Evolutionary conservation across 139 green algal species (phyloP).

Genomic region (Chlamydomonas eustigma): DNA sequence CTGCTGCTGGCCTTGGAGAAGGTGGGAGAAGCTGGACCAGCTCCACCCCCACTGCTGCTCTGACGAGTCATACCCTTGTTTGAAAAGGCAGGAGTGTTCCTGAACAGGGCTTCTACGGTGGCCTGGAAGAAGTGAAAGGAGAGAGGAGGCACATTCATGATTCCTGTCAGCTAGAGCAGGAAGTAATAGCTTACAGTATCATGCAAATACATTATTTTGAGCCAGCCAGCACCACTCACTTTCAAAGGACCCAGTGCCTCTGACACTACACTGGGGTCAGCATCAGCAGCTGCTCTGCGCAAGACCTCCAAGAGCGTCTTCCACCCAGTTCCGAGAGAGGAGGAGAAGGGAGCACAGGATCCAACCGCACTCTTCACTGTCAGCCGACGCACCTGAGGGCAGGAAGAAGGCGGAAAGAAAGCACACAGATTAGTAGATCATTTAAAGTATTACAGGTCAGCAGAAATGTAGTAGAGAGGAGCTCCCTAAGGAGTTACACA

Average conservation of each 20-base stretch:
- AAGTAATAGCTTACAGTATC: not conserved
- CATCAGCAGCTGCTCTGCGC: constrained; percentile 51
- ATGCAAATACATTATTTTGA: not conserved
- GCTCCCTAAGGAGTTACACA: too few relatives aligned
- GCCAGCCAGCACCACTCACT: too few relatives aligned
- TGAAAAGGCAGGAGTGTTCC: not conserved
- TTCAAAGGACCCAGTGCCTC: constrained; percentile 58
- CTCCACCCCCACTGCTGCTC: constrained; percentile 7
- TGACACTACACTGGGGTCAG: constrained; percentile 39
- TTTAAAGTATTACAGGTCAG: too few relatives aligned
- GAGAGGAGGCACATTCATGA: too few relatives aligned
- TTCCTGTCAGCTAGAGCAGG: too few relatives aligned
- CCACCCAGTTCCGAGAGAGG: constrained; percentile 62
- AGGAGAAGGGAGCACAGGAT: constrained; percentile 36
- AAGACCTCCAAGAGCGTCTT: constrained; percentile 53
- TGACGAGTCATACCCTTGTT: constrained; percentile 1
- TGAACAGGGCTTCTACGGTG: constrained; percentile 58
- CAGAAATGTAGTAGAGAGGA: too few relatives aligned
- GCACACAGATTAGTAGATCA: not conserved
- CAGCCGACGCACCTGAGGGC: not conserved
- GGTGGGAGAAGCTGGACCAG: not conserved
- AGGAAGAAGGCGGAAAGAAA: not conserved
- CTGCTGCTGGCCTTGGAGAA: not conserved
- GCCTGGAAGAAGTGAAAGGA: constrained; percentile 5
- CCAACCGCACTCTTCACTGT: constrained; percentile 10